Conservation (phyloP, 1,284 basidiomycete species). For the Puccinia polysora region DNA sequence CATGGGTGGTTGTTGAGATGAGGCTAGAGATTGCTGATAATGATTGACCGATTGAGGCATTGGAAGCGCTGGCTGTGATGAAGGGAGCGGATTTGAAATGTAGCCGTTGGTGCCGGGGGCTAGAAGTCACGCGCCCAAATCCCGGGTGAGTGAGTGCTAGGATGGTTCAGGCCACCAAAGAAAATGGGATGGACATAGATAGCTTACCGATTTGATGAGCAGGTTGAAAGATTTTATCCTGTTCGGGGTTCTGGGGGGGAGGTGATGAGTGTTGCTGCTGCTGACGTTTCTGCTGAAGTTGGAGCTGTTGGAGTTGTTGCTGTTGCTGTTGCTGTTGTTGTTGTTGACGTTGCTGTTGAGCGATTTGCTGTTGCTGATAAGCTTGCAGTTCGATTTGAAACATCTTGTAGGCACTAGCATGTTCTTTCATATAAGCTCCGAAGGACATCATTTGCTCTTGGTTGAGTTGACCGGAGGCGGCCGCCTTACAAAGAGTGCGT, state of each 20-base stretch:
- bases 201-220: slow-evolving; percentile 34
- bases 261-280: slow-evolving; percentile 22
- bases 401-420: slow-evolving; percentile 31
- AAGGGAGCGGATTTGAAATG: not conserved
- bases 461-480: slow-evolving; percentile 30
- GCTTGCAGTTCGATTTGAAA: slow-evolving; percentile 35
- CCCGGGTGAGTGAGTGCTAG: not conserved
- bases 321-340: slow-evolving; percentile 24
- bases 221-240: slow-evolving; percentile 7
- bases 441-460: slow-evolving; percentile 22
- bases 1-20: not conserved
- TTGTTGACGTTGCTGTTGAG: slow-evolving; percentile 24
- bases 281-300: slow-evolving; percentile 5
- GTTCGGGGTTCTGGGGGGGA: slow-evolving; percentile 18
- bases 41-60: slow-evolving; percentile 3
- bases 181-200: not conserved
- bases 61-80: slow-evolving; percentile 13
- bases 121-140: not conserved
- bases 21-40: not conserved
- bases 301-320: slow-evolving; percentile 16
- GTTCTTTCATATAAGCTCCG: slow-evolving; percentile 22
- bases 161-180: not conserved
- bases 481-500: slow-evolving; percentile 42
- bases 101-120: slow-evolving; percentile 8
- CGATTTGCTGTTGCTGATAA: slow-evolving; percentile 31